Evolutionary conservation across 108 stramenopile species (phyloP).

Genomic region (Skeletonema tropicum): DNA sequence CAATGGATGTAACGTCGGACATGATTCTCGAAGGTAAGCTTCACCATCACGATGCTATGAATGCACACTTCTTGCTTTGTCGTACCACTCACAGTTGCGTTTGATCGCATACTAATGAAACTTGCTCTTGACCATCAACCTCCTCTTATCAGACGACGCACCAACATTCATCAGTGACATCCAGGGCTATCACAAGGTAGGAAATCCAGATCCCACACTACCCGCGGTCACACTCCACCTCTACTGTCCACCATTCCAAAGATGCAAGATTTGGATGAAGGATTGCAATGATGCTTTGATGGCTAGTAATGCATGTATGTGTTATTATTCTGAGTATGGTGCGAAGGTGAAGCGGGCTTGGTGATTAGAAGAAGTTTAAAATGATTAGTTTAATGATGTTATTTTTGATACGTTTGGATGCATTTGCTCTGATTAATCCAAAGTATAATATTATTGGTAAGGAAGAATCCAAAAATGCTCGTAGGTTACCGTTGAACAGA

Average conservation of each 20-base stretch:
- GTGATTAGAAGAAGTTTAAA: conserved; percentile 8
- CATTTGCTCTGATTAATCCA: conserved; percentile 61
- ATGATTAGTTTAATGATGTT: conserved; percentile 30
- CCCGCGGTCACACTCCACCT: conserved; percentile 85
- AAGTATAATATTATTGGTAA: no score
- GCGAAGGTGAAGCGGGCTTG: background rate
- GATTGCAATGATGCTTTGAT: conserved; percentile 17
- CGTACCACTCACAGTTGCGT: background rate
- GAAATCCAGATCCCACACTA: conserved; percentile 47
- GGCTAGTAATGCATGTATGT: conserved; percentile 38
- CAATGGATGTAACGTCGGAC: conserved; percentile 45
- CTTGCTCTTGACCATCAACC: background rate
- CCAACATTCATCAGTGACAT: conserved; percentile 81
- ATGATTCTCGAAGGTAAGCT: conserved; percentile 41
- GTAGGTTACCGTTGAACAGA: no score
- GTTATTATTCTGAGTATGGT: conserved; percentile 55
- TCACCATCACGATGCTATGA: background rate
- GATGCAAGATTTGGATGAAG: conserved; percentile 77
- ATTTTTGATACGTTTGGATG: conserved; percentile 19
- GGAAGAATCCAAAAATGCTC: no score
- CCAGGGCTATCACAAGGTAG: conserved; percentile 91
- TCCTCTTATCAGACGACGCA: conserved; percentile 36
- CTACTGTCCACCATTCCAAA: conserved; percentile 83
- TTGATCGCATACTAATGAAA: background rate
- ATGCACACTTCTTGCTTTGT: no score